Evolutionary conservation across 257 asterid genomes (phyloP).

Genomic region (Nicotiana knightiana): DNA sequence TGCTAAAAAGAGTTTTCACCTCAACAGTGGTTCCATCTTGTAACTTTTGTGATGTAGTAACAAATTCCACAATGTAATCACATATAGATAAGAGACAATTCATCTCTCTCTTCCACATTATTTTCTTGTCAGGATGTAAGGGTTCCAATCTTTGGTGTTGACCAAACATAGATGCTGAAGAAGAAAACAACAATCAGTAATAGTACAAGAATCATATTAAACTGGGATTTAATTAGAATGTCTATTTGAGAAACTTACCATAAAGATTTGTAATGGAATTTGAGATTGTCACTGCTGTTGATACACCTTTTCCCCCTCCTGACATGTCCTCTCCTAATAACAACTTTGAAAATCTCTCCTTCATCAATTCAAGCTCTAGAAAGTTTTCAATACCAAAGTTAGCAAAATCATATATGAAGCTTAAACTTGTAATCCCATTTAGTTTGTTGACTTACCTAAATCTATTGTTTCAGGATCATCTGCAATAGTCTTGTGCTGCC

Average conservation of each 20-base stretch:
- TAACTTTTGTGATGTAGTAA: conserved; percentile 45
- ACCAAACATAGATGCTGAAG: conserved; percentile 81
- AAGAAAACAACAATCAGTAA: not conserved
- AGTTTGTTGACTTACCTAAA: conserved; percentile 38
- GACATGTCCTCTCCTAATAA: conserved; percentile 92
- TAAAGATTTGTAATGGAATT: conserved; percentile 85
- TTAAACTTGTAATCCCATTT: not conserved
- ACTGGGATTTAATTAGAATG: not conserved
- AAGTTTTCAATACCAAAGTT: conserved; percentile 1
- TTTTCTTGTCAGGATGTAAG: conserved; percentile 49
- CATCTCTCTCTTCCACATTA: conserved; percentile 93
- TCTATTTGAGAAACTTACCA: conserved; percentile 31
- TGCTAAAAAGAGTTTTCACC: conserved; percentile 30
- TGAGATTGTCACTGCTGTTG: conserved; percentile 74
- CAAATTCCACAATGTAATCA: conserved; percentile 67
- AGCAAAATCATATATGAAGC: not conserved
- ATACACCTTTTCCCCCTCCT: conserved; percentile 87
- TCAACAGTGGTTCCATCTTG: conserved; percentile 60
- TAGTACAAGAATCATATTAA: not conserved
- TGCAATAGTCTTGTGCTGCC: conserved; percentile 46
- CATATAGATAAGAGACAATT: conserved; percentile 64
- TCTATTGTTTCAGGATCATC: conserved; percentile 36
- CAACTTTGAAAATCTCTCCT: conserved; percentile 80
- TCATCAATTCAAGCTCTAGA: conserved; percentile 83
- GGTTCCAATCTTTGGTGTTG: conserved; percentile 78